Percentiles rank a stretch among this genome's conserved stretches.
These are phyloP conservation scores for Teratosphaeria epicoccoides DNA, from an alignment of 2,329 filamentous ascomycete species.

Conservation along the genomic window DNA sequence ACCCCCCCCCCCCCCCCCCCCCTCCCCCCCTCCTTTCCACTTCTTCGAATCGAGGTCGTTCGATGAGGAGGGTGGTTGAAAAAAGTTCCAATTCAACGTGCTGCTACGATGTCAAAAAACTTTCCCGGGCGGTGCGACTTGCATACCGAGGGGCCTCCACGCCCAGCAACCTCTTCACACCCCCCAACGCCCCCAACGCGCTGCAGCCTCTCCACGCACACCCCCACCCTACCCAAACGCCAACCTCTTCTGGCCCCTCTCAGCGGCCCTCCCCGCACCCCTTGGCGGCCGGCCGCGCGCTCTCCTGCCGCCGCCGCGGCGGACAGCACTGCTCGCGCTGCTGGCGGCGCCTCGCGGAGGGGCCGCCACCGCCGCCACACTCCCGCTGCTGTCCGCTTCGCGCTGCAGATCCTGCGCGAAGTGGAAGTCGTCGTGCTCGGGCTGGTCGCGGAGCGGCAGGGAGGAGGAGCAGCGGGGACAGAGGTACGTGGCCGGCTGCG, in stretches of 20 bases:
- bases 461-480: constrained; percentile 56
- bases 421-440: constrained; percentile 88
- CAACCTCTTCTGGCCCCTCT: constrained; percentile 37
- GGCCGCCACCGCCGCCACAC: constrained; percentile 9
- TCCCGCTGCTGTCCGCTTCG: constrained; percentile 38
- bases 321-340: constrained; percentile 7
- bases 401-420: constrained; percentile 77
- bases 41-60: too few relatives aligned
- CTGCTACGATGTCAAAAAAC: too few relatives aligned
- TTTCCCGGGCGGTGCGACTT: too few relatives aligned
- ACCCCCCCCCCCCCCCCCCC: too few relatives aligned
- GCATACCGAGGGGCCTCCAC: too few relatives aligned
- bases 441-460: constrained; percentile 49
- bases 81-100: too few relatives aligned
- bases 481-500: constrained; percentile 25
- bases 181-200: too few relatives aligned
- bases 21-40: too few relatives aligned
- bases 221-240: constrained; percentile 35
- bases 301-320: constrained; percentile 9
- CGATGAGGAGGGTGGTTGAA: too few relatives aligned
- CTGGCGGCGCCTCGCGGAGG: constrained; percentile 7
- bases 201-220: too few relatives aligned
- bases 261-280: constrained; percentile 17
- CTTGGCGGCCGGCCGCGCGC: constrained; percentile 28
- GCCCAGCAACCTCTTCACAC: too few relatives aligned